Base-by-base conservation (phyloP, 208 protist genomes). In the Acanthamoeba royreba region DNA sequence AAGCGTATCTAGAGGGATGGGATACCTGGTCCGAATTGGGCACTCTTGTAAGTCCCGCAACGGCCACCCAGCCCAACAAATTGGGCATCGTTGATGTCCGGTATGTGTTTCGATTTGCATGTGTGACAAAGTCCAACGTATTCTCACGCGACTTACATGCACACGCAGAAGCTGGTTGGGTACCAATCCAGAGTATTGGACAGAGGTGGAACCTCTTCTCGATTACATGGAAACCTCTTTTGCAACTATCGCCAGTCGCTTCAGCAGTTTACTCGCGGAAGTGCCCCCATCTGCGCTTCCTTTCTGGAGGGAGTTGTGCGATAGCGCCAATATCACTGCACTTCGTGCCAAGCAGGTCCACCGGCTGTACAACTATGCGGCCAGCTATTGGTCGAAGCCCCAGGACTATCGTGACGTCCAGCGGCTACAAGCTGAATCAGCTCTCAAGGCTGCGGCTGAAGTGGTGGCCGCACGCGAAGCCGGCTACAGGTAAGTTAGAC, bases 1-100 rank as follows among this genome's bases (percentile, higher is more conserved):
- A 87, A 33, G 93, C 93, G 17, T 94, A 93, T 45, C 58, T 94
- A 7, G 69, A 94, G 53, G 93, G 93, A 40, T 94, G 93, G 93
- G 93, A 94, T n/a, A 74, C 93, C 15, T 93, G 69, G 46, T 81
- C 91, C 35, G 74, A 93, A 33, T 8, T 93, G 52, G 77, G 53
- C 28, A 28, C 49, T 33, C 40, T 88, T 31, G 69, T 61, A 25
- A 63, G 47, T 49, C 52, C 81, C 2, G 28, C 45, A 5, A 49
- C 52, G 31, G 2, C 52, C n/a, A 89, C 49, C 0, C 81, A 89
- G 31, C 81, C 81, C 52, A 55, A 66, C 49, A 89, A 63, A 35
- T 40, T 89, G 28, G 81, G 81, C 45, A 17, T 89, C 83, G 40
- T 90, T 42, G 43, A 61, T 4, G 38, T 74, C 46, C 33, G 83